phyloP scores from a whole-genome alignment of 306 rosid species.

The Albizia julibrissin region DNA sequence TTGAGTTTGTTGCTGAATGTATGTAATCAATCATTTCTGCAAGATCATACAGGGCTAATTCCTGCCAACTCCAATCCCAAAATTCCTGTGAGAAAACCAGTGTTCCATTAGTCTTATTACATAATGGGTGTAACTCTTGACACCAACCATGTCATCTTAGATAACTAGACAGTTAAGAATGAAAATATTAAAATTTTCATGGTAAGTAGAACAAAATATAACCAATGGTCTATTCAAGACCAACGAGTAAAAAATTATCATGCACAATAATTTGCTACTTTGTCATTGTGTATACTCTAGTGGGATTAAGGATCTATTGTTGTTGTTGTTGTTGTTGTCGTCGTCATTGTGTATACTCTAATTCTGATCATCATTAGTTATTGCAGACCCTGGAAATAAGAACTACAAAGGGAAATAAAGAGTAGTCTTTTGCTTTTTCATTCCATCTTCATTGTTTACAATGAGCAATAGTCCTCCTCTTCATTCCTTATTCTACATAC shows the following conservation, averaged over 20 bases:
- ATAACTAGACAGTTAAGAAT: not conserved
- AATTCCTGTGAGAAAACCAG: conserved; percentile 60
- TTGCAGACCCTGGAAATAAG: conserved; percentile 1
- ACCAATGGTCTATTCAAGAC: conserved; percentile 15
- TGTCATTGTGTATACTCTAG: conserved; percentile 6
- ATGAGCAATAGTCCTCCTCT: not conserved
- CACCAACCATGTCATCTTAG: conserved; percentile 2
- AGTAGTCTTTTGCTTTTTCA: not conserved
- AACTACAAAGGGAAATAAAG: conserved; percentile 1
- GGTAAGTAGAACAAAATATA: not conserved
- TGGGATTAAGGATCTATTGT: no score
- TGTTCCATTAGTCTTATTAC: conserved; percentile 22
- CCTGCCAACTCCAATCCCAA: conserved; percentile 99
- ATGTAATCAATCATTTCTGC: conserved; percentile 71
- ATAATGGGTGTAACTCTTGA: conserved; percentile 7
- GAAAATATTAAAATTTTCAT: conserved; percentile 17
- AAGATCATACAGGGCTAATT: conserved; percentile 75
- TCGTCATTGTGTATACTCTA: not conserved
- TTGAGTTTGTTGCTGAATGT: conserved; percentile 52
- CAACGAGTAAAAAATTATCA: conserved; percentile 3
- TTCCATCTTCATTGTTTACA: conserved; percentile 18
- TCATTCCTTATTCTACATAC: conserved; percentile 33
- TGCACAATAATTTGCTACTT: not conserved
- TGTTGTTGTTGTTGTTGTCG: no score
- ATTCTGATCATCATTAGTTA: not conserved